A percentile compares a stretch with the other conserved stretches of the same genome.
phyloP scores from a whole-genome alignment of 164 flowering plant genomes.

The Nelumbo lutea region DNA sequence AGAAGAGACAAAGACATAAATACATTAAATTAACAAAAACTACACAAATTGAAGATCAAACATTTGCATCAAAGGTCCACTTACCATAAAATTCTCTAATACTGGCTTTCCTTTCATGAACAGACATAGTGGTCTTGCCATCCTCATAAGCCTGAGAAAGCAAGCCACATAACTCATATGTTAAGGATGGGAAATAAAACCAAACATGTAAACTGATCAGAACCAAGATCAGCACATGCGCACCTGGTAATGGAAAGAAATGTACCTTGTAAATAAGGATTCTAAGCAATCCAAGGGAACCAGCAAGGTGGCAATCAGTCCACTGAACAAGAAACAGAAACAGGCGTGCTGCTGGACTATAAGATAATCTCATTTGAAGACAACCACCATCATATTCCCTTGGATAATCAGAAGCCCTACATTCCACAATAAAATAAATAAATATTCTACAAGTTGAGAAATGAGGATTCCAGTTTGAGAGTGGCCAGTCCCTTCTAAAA shows the following conservation, averaged over 20 bases:
- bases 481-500: too few relatives aligned
- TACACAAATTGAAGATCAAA: not conserved
- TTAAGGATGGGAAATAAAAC: not conserved
- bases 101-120: slow-evolving; percentile 85
- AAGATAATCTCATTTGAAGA: slow-evolving; percentile 87
- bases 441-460: too few relatives aligned
- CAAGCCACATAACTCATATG: not conserved
- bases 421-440: slow-evolving; percentile 1
- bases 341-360: slow-evolving; percentile 78
- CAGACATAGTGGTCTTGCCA: slow-evolving; percentile 81
- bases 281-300: slow-evolving; percentile 83
- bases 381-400: slow-evolving; percentile 82
- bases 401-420: slow-evolving; percentile 81
- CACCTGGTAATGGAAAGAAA: not conserved
- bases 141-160: slow-evolving; percentile 62
- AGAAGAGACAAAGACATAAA: not conserved
- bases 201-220: not conserved
- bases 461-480: too few relatives aligned
- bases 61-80: slow-evolving; percentile 12
- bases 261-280: slow-evolving; percentile 79
- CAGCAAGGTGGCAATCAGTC: slow-evolving; percentile 89
- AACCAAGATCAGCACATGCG: too few relatives aligned
- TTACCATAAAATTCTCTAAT: slow-evolving; percentile 80
- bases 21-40: not conserved
- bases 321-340: slow-evolving; percentile 88